Conservation (phyloP, 805 yeast species). For the Candida loeiensis region DNA sequence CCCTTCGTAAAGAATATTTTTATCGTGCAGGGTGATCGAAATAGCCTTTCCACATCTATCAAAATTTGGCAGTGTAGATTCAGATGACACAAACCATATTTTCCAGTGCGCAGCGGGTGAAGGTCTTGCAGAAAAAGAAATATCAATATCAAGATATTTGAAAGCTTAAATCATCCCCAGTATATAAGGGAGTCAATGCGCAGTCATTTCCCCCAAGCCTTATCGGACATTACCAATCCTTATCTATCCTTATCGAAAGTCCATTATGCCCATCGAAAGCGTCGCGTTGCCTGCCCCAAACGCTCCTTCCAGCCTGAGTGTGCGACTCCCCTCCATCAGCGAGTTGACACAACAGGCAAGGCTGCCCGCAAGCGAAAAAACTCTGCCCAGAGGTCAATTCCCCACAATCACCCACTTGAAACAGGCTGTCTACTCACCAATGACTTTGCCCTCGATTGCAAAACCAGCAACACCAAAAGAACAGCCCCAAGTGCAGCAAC, state of each 20-base stretch:
- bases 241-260: not conserved
- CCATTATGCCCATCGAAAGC: slow-evolving; percentile 3
- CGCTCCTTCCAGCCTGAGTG: slow-evolving; percentile 8
- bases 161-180: slow-evolving; percentile 4
- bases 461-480: not conserved
- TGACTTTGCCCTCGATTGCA: not conserved
- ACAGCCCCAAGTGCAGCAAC: slow-evolving; percentile 8
- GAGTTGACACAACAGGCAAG: slow-evolving; percentile 12
- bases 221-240: not conserved
- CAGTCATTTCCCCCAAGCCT: not conserved
- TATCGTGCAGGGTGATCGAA: not conserved
- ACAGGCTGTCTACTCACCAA: not conserved
- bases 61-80: slow-evolving; percentile 1
- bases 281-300: slow-evolving; percentile 7
- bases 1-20: not conserved
- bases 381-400: slow-evolving; percentile 6
- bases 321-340: slow-evolving; percentile 14
- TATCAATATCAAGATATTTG: slow-evolving; percentile 1
- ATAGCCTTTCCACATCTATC: slow-evolving; percentile 2
- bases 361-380: slow-evolving; percentile 6
- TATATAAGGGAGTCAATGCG: slow-evolving; percentile 2
- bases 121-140: slow-evolving; percentile 3
- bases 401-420: slow-evolving; percentile 2
- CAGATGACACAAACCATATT: not conserved
- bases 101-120: slow-evolving; percentile 1